These are phyloP conservation scores for Populus alba DNA, from an alignment of 345 rosid species.

Conservation along the genomic window DNA sequence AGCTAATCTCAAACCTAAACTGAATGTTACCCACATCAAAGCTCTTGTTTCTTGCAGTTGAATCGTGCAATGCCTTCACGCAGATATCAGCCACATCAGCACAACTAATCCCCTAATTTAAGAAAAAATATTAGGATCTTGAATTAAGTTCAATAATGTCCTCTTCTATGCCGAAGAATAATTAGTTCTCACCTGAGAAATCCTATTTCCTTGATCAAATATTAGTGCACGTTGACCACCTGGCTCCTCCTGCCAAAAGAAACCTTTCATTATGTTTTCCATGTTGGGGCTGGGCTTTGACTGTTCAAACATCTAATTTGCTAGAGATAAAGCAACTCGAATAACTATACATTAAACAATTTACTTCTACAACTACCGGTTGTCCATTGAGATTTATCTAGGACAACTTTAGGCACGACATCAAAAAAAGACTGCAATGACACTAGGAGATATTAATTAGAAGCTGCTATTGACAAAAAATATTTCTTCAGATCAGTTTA, in stretches of 20 bases:
- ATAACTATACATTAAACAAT: not conserved
- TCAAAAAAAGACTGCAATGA: not conserved
- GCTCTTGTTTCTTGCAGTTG: constrained; percentile 93
- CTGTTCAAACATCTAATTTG: too few relatives aligned
- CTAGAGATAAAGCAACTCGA: not conserved
- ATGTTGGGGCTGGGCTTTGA: not conserved
- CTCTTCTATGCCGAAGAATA: not conserved
- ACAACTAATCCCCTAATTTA: constrained; percentile 69
- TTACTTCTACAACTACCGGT: not conserved
- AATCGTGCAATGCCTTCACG: constrained; percentile 85
- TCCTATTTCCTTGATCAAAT: constrained; percentile 95
- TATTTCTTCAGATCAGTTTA: not conserved
- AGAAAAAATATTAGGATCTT: not conserved
- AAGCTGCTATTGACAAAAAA: not conserved
- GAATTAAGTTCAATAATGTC: not conserved
- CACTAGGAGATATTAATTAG: not conserved
- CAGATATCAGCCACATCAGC: constrained; percentile 94
- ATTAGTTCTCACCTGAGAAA: constrained; percentile 58
- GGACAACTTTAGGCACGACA: not conserved
- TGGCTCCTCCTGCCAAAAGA: constrained; percentile 75
- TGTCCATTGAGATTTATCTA: not conserved
- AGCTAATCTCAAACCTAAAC: not conserved
- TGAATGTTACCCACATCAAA: constrained; percentile 61
- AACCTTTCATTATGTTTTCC: not conserved
- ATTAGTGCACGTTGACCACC: constrained; percentile 96